Evolutionary conservation across 208 protist genomes (phyloP), one percentile per base, ranked within the genome.

Genomic region (Leishmania guyanensis): DNA sequence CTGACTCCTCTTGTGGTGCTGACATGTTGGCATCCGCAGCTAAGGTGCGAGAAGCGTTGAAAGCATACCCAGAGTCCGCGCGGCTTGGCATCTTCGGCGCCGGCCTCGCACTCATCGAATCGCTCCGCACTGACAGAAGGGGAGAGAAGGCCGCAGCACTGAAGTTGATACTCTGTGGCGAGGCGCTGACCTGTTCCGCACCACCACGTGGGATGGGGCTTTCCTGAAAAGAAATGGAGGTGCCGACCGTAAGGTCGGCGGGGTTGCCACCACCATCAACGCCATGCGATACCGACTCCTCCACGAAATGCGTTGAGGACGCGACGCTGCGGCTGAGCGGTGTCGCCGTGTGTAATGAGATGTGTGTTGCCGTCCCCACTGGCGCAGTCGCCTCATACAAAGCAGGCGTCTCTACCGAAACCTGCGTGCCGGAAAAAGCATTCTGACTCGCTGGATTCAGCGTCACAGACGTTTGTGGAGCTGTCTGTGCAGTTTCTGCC

Each of bases 401-500:
- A n/a, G 72, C 51, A 76, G 72, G 6, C 16, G 53, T 53, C 48
- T 6, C 58, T 10, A 33, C 56, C n/a, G 53, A 77, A 29, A 56
- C 33, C 39, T 29, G 74, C 9, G 46, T 65, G 54, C 5, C n/a
- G 39, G 39, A 51, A 20, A 17, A 33, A 48, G 33, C 74, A 39
- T 56, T 53, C 26, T 50, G 56, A 48, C 33, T 77, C 20, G 14
- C 39, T 29, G 74, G 8, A 29, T 50, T 65, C 50, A 64, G 71
- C 46, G 62, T 84, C 76, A 5, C 76, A 71, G 68, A 62, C 76
- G 29, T 65, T 76, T n/a, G 86, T 58, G 48, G 78, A 43, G 43
- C 86, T 60, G 53, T 26, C 8, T n/a, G 22, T 46, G 89, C 77
- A 39, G 90, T 84, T 85, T 87, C 90, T 16, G 54, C 36, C 10